Evolutionary conservation across 441 rosid species (phyloP).

Genomic region (Gossypium schwendimanii): DNA sequence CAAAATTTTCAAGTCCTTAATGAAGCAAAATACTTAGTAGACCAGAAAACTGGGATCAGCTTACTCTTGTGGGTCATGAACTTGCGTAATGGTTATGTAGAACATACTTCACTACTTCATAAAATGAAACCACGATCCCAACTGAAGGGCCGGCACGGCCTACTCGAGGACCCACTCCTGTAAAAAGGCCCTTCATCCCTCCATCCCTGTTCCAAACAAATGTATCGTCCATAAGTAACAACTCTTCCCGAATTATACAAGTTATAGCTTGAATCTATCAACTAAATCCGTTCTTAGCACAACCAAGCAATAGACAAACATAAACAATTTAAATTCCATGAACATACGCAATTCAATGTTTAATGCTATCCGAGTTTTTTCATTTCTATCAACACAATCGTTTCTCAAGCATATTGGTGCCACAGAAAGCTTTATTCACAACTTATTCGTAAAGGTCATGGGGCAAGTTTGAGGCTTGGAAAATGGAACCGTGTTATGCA

Average conservation of each 20-base stretch:
- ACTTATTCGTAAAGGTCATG: not conserved
- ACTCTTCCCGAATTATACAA: not conserved
- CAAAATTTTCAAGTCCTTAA: not conserved
- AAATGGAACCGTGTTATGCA: not conserved
- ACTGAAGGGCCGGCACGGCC: slow-evolving; percentile 96
- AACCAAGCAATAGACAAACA: not conserved
- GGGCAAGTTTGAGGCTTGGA: not conserved
- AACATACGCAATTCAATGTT: not conserved
- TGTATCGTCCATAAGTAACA: not conserved
- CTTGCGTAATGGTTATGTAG: slow-evolving; percentile 35
- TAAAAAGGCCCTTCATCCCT: slow-evolving; percentile 76
- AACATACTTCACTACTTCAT: slow-evolving; percentile 77
- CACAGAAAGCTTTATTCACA: not conserved
- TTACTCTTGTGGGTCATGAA: not conserved
- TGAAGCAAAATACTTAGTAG: not conserved
- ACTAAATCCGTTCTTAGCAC: not conserved
- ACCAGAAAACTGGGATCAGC: not conserved
- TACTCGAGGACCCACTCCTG: slow-evolving; percentile 85
- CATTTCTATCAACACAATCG: not conserved
- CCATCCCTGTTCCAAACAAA: slow-evolving; percentile 49
- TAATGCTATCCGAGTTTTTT: not conserved
- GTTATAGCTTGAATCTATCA: not conserved
- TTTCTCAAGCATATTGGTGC: not conserved
- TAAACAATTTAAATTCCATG: not conserved
- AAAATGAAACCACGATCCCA: slow-evolving; percentile 91